Conservation (phyloP, 177 flowering plant species). For the Vitis hybrid region DNA sequence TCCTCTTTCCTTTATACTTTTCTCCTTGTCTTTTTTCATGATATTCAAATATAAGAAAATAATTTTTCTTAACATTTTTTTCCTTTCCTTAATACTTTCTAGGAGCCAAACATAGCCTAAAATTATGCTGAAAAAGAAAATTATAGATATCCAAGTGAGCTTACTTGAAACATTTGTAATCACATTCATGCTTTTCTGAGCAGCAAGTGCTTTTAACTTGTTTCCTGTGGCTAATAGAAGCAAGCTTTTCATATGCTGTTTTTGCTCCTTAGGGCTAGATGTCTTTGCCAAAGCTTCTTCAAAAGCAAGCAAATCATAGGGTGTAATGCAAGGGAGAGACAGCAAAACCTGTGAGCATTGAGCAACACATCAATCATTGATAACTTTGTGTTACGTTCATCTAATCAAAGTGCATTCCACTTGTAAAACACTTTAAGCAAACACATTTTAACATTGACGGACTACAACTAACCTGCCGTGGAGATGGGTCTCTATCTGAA, state of each 20-base stretch:
- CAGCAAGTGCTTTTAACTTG: constrained; percentile 81
- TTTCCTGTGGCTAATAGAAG: constrained; percentile 80
- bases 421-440: neutral
- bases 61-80: no score
- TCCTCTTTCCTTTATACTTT: neutral
- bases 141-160: constrained; percentile 5
- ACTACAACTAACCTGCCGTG: constrained; percentile 67
- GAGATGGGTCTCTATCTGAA: constrained; percentile 73
- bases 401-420: constrained; percentile 1
- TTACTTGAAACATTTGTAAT: constrained; percentile 89
- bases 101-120: no score
- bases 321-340: constrained; percentile 73
- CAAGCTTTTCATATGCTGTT: constrained; percentile 86
- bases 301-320: constrained; percentile 67
- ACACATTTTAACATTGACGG: neutral
- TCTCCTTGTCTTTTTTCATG: neutral
- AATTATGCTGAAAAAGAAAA: neutral
- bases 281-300: constrained; percentile 89
- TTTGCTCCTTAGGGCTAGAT: constrained; percentile 86
- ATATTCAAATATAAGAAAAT: no score
- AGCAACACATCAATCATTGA: constrained; percentile 8
- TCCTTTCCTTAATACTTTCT: no score
- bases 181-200: constrained; percentile 76
- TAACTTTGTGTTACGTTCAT: neutral
- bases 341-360: constrained; percentile 65